Percentiles rank a stretch among this genome's conserved stretches.
These are phyloP conservation scores for Skeletonema costatum DNA, from an alignment of 108 stramenopile genomes.

Conservation along the genomic window DNA sequence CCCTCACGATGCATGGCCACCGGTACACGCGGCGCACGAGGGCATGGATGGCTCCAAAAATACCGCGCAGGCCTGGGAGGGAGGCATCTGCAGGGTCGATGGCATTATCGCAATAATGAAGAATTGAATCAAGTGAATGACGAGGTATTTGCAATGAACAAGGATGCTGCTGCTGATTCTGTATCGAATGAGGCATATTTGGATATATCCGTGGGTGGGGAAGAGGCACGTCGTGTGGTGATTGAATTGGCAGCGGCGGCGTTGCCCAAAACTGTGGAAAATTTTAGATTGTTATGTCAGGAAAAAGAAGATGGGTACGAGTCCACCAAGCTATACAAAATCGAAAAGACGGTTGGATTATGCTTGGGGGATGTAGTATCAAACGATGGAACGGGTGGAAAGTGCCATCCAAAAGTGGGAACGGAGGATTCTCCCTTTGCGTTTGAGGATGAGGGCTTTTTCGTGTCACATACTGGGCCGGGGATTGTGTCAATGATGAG, in stretches of 20 bases:
- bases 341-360: conserved; percentile 76
- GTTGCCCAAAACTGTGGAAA: conserved; percentile 67
- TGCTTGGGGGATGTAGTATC: conserved; percentile 66
- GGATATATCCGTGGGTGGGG: conserved; percentile 36
- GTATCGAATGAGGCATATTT: conserved; percentile 34
- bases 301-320: conserved; percentile 49
- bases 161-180: background rate
- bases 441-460: conserved; percentile 41
- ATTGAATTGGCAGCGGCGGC: conserved; percentile 73
- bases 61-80: conserved; percentile 86
- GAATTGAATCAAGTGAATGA: conserved; percentile 65
- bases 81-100: conserved; percentile 90
- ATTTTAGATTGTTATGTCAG: conserved; percentile 59
- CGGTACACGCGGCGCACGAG: conserved; percentile 79
- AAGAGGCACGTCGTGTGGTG: conserved; percentile 46
- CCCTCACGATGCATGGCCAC: conserved; percentile 31
- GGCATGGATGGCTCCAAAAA: conserved; percentile 87
- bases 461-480: conserved; percentile 42
- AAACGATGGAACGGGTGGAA: conserved; percentile 33
- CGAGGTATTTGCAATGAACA: conserved; percentile 54
- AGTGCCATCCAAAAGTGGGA: conserved; percentile 36
- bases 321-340: conserved; percentile 60
- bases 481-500: conserved; percentile 78
- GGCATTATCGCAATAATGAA: conserved; percentile 64
- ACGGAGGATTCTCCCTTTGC: conserved; percentile 17